These are phyloP conservation scores for Euphorbia schlechtendalii DNA, from an alignment of 441 rosid species.

Conservation along the genomic window DNA sequence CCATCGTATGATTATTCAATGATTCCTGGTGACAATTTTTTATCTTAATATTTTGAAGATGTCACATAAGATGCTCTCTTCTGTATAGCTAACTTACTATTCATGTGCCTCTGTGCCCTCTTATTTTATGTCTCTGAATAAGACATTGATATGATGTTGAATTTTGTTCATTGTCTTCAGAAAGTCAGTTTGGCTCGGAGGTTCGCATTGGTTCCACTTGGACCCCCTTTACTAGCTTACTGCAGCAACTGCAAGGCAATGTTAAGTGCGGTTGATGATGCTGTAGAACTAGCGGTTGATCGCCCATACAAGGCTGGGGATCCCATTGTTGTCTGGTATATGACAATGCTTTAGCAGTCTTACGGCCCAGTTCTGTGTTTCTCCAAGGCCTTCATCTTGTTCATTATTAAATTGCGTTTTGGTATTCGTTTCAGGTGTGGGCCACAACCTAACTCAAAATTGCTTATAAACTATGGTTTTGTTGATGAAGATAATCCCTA, in stretches of 20 bases:
- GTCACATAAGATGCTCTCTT: background rate
- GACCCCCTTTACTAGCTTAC: conserved; percentile 91
- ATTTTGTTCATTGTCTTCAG: conserved; percentile 36
- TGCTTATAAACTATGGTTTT: conserved; percentile 94
- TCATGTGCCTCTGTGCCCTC: background rate
- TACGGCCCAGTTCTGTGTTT: conserved; percentile 9
- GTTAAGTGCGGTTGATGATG: conserved; percentile 73
- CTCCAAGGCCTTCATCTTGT: conserved; percentile 12
- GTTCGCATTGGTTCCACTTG: conserved; percentile 97
- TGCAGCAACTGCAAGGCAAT: conserved; percentile 89
- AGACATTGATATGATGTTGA: conserved; percentile 18
- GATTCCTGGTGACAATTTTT: background rate
- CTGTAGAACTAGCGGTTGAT: conserved; percentile 81
- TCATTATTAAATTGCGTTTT: conserved; percentile 10
- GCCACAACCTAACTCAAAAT: conserved; percentile 84
- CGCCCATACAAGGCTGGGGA: conserved; percentile 81
- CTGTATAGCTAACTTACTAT: background rate
- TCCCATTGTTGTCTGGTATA: conserved; percentile 87
- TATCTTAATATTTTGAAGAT: background rate
- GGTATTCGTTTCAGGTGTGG: conserved; percentile 64
- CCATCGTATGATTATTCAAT: background rate
- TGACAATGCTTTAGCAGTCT: conserved; percentile 14
- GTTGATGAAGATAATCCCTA: conserved; percentile 88
- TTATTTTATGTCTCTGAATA: background rate
- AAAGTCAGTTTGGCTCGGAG: conserved; percentile 93